These are phyloP conservation scores for Tagetes patula DNA, from an alignment of 129 eudicot genomes.

Conservation along the genomic window DNA sequence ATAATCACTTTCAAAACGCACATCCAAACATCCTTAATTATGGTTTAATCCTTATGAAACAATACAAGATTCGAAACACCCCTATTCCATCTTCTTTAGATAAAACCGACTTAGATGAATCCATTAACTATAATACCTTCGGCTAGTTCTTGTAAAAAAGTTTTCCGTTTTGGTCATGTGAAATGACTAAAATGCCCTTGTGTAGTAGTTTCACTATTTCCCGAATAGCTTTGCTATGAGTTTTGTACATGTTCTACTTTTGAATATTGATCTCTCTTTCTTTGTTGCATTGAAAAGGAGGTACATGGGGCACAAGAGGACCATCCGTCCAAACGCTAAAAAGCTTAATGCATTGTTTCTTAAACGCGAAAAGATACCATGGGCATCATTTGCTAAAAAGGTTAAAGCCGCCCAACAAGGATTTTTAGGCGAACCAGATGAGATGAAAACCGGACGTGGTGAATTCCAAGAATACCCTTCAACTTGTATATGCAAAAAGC, in stretches of 20 bases:
- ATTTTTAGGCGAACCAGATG: constrained; percentile 95
- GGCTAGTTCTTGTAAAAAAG: background rate
- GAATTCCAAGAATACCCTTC: constrained; percentile 91
- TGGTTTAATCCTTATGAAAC: background rate
- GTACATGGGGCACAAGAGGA: constrained; percentile 94
- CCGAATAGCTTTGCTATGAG: background rate
- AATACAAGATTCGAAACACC: too few species aligned
- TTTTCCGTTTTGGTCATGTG: background rate
- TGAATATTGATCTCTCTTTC: constrained; percentile 6
- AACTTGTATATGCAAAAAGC: constrained; percentile 77
- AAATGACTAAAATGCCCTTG: constrained; percentile 14
- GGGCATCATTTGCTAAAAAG: constrained; percentile 83
- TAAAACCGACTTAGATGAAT: background rate
- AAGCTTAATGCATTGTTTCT: constrained; percentile 68
- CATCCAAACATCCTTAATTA: background rate
- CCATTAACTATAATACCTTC: background rate
- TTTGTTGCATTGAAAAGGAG: constrained; percentile 61
- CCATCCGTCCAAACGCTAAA: constrained; percentile 89
- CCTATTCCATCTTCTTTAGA: background rate
- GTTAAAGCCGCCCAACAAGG: constrained; percentile 93
- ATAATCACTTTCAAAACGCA: constrained; percentile 7
- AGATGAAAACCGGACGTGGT: constrained; percentile 79
- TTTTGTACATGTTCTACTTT: background rate
- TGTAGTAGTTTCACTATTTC: background rate
- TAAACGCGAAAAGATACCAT: constrained; percentile 62